Evolutionary conservation across 2,329 filamentous ascomycete genomes (phyloP).

Genomic region (Penicillium sp.): DNA sequence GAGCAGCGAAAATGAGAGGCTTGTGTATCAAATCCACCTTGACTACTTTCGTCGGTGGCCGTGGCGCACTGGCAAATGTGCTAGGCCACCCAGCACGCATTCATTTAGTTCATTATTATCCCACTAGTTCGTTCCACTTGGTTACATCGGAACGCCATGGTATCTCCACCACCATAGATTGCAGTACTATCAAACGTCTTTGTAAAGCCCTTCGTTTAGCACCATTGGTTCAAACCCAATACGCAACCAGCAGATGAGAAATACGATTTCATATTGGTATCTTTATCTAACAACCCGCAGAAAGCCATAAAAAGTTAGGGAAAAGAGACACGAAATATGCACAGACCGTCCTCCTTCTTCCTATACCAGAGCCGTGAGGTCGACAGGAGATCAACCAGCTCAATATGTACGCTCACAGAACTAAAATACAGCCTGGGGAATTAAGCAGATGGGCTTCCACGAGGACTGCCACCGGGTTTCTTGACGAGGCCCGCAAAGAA

Average conservation of each 20-base stretch:
- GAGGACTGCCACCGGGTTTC: constrained; percentile 43
- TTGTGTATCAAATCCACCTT: too few species aligned
- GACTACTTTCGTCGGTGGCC: too few species aligned
- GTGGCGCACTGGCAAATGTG: too few species aligned
- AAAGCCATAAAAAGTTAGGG: constrained; percentile 22
- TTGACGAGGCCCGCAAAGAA: constrained; percentile 62
- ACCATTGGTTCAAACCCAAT: too few species aligned
- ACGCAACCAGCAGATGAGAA: constrained; percentile 7
- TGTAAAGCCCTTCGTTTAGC: too few species aligned
- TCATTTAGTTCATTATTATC: too few species aligned
- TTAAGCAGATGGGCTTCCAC: constrained; percentile 38
- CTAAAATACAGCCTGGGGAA: constrained; percentile 26
- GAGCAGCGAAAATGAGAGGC: too few species aligned
- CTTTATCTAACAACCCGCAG: constrained; percentile 27
- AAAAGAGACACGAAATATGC: constrained; percentile 13
- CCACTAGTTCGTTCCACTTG: too few species aligned
- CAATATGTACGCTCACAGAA: constrained; percentile 25
- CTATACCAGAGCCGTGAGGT: constrained; percentile 9
- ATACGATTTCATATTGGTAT: constrained; percentile 28
- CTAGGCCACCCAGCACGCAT: too few species aligned
- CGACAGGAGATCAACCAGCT: constrained; percentile 2
- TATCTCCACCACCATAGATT: too few species aligned
- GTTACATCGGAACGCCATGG: too few species aligned
- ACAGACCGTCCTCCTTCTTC: constrained; percentile 10
- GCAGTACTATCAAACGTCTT: too few species aligned